These are phyloP conservation scores for Phaeoacremonium minimum DNA, from an alignment of 2,329 filamentous ascomycete species.

Conservation along the genomic window DNA sequence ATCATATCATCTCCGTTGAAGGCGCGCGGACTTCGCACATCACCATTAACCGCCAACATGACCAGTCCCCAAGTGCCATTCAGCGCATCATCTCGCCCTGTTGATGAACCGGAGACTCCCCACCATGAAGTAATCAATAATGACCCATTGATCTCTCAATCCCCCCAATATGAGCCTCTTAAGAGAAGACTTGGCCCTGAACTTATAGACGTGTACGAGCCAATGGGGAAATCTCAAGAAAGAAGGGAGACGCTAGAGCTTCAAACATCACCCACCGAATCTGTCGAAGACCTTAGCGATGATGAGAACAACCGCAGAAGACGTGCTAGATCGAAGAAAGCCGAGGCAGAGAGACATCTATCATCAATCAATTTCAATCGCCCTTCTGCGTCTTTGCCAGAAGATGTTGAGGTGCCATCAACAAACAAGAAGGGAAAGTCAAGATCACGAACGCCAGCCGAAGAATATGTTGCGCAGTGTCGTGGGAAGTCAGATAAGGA, in stretches of 20 bases:
- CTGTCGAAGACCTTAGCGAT: conserved; percentile 30
- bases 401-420: conserved; percentile 28
- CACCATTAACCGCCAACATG: conserved; percentile 32
- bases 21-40: conserved; percentile 40
- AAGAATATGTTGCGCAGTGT: conserved; percentile 13
- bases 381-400: conserved; percentile 24
- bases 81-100: conserved; percentile 13
- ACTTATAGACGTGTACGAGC: conserved; percentile 38
- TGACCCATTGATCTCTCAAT: conserved; percentile 10
- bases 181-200: conserved; percentile 7
- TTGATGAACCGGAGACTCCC: conserved; percentile 10
- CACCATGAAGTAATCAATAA: conserved; percentile 5
- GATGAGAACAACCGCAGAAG: conserved; percentile 27
- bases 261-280: conserved; percentile 14
- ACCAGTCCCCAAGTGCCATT: conserved; percentile 33
- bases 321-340: conserved; percentile 30
- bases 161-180: conserved; percentile 6
- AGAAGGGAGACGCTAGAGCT: conserved; percentile 17
- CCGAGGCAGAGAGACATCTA: conserved; percentile 34
- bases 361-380: conserved; percentile 31
- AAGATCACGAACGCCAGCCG: conserved; percentile 8
- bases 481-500: conserved; percentile 8
- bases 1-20: conserved; percentile 44
- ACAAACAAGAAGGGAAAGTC: conserved; percentile 18
- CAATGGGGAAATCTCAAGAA: conserved; percentile 41